Evolutionary conservation across 352 stramenopile species (phyloP).

Genomic region (Phytophthora fragariaefolia): DNA sequence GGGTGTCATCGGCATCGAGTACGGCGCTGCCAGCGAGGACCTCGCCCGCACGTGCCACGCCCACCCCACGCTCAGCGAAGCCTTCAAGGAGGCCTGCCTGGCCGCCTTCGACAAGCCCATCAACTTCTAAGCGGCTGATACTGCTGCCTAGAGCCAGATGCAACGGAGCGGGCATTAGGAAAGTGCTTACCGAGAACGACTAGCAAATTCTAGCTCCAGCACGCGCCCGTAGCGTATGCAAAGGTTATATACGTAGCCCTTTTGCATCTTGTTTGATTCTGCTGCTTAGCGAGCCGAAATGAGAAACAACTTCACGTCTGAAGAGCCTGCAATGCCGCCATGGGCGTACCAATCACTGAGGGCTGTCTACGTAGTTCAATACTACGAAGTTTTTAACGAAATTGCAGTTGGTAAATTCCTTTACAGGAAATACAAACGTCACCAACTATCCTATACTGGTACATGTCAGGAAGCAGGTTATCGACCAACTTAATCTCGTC

Average conservation of each 20-base stretch:
- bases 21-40: constrained; percentile 98
- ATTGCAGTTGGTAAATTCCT: too few species aligned
- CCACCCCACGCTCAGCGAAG: constrained; percentile 98
- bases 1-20: constrained; percentile 98
- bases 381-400: too few species aligned
- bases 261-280: constrained; percentile 16
- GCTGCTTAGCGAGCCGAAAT: too few species aligned
- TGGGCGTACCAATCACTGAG: too few species aligned
- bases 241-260: constrained; percentile 37
- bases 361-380: too few species aligned
- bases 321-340: too few species aligned
- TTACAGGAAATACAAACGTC: too few species aligned
- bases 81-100: constrained; percentile 99
- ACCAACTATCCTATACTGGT: too few species aligned
- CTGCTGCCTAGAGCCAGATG: constrained; percentile 16
- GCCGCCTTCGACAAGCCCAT: constrained; percentile 98
- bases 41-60: constrained; percentile 99
- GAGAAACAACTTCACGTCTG: too few species aligned
- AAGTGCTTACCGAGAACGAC: constrained; percentile 17
- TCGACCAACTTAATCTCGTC: too few species aligned
- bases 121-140: constrained; percentile 94
- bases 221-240: constrained; percentile 24
- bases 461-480: too few species aligned
- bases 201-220: background rate
- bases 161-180: constrained; percentile 13